Percentiles rank a stretch among this genome's conserved stretches.
Conservation (phyloP, 805 yeast species). For the Saccharomycopsis fibuligera region DNA sequence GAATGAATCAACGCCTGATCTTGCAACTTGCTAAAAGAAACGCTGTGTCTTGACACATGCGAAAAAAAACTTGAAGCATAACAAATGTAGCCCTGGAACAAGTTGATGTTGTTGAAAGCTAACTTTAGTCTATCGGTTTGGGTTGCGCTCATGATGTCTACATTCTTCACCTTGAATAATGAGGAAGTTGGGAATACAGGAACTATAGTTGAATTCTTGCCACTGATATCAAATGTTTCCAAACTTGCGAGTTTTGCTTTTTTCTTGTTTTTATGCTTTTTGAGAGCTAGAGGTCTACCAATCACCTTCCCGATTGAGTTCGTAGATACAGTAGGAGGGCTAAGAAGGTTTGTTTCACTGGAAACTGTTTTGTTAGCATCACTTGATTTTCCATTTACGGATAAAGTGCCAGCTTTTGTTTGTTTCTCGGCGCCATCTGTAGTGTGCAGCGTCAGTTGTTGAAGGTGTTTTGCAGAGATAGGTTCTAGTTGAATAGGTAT, state of each 20-base stretch:
- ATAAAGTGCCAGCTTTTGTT: no score
- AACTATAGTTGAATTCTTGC: background rate
- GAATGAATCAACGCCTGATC: background rate
- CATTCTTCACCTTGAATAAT: background rate
- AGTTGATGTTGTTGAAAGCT: background rate
- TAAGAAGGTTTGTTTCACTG: background rate
- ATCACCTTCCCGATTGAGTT: background rate
- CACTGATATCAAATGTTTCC: background rate
- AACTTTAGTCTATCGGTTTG: conserved; percentile 7
- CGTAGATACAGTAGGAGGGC: background rate
- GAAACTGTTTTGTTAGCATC: background rate
- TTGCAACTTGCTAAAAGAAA: background rate
- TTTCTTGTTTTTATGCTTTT: background rate
- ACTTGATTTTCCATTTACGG: background rate
- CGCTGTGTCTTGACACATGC: background rate
- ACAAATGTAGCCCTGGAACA: conserved; percentile 4
- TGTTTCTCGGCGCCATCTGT: no score
- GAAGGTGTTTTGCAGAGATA: no score
- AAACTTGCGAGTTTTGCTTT: background rate
- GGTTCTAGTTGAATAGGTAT: no score
- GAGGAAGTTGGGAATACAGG: background rate
- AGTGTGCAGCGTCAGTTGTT: no score
- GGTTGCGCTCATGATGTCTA: background rate
- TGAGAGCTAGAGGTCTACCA: background rate
- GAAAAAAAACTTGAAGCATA: background rate